Conservation (phyloP, 2,329 filamentous ascomycete genomes). For the Aspergillus awamori region DNA sequence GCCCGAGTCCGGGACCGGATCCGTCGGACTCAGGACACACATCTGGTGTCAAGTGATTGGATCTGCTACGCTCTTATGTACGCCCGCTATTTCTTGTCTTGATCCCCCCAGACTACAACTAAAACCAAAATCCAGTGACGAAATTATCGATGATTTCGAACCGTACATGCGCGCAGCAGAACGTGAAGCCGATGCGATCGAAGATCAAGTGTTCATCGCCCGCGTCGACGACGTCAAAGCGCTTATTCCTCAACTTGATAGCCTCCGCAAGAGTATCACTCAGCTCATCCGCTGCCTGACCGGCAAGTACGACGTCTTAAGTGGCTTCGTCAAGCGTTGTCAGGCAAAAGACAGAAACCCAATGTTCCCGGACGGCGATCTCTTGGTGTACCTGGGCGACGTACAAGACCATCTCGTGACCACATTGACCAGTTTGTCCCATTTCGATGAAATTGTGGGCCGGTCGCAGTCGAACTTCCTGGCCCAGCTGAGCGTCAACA, state of each 20-base stretch:
- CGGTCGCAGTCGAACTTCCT: slow-evolving; percentile 93
- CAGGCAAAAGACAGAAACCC: slow-evolving; percentile 79
- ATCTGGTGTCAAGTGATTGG: slow-evolving; percentile 92
- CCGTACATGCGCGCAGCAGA: slow-evolving; percentile 84
- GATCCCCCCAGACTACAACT: neutral
- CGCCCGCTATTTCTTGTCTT: slow-evolving; percentile 36
- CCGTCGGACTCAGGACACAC: slow-evolving; percentile 84
- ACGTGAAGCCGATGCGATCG: slow-evolving; percentile 82
- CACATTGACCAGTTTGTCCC: slow-evolving; percentile 89
- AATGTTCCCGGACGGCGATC: slow-evolving; percentile 89
- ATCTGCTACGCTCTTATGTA: slow-evolving; percentile 97
- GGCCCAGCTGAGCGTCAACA: slow-evolving; percentile 88
- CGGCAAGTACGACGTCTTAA: slow-evolving; percentile 94
- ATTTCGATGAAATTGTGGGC: slow-evolving; percentile 95
- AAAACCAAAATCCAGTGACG: slow-evolving; percentile 61
- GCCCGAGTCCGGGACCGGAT: slow-evolving; percentile 86
- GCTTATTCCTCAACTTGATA: slow-evolving; percentile 83
- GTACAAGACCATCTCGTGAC: slow-evolving; percentile 99
- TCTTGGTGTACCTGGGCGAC: slow-evolving; percentile 91
- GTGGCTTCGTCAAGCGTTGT: slow-evolving; percentile 95
- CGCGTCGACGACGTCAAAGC: slow-evolving; percentile 82
- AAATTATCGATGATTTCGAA: slow-evolving; percentile 93
- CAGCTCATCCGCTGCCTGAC: slow-evolving; percentile 85
- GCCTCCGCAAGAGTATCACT: slow-evolving; percentile 89
- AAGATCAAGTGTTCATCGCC: slow-evolving; percentile 91